phyloP scores from a whole-genome alignment of 176 grass and related monocot genomes.

The Carex cristatella region DNA sequence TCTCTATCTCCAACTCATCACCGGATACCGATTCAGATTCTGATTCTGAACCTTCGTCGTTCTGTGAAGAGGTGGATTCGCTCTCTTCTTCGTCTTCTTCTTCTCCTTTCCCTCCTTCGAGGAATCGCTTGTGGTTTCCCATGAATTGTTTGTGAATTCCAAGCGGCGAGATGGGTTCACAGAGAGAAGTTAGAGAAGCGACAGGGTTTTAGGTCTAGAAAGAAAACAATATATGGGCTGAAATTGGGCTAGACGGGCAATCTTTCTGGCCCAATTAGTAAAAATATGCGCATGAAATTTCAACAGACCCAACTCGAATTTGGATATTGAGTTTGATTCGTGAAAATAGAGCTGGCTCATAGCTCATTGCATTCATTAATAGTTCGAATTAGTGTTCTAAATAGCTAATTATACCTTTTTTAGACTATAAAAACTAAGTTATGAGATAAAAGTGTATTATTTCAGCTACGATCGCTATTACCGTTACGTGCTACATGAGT shows the following conservation, averaged over 20 bases:
- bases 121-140: not conserved
- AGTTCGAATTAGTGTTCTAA: not conserved
- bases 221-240: not conserved
- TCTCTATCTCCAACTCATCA: slow-evolving; percentile 49
- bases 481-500: too few species aligned
- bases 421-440: too few species aligned
- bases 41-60: slow-evolving; percentile 15
- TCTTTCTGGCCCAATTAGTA: not conserved
- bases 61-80: slow-evolving; percentile 16
- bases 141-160: not conserved
- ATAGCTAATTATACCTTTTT: too few species aligned
- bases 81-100: not conserved
- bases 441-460: too few species aligned
- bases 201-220: not conserved
- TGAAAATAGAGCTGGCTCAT: not conserved
- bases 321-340: too few species aligned
- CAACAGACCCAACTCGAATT: not conserved
- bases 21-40: slow-evolving; percentile 33
- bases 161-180: not conserved
- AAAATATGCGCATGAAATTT: not conserved
- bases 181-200: not conserved
- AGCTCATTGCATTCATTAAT: not conserved
- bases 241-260: too few species aligned
- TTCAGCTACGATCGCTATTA: too few species aligned
- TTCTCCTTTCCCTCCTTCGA: not conserved